Base-by-base conservation (phyloP, 306 rosid genomes). In the Sesbania bispinosa region DNA sequence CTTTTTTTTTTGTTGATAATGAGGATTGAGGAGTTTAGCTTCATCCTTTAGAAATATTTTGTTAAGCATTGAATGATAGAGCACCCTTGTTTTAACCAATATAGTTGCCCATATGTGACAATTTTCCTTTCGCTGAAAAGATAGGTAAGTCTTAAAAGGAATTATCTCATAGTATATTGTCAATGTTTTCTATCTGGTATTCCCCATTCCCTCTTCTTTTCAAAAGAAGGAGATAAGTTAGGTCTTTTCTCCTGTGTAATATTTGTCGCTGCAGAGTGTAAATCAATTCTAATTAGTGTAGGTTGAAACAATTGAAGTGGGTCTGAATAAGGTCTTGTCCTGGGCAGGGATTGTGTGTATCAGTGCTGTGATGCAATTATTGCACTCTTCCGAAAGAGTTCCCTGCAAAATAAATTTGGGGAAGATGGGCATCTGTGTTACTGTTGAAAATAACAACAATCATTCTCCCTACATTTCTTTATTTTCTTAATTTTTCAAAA, bases 381-480 rank as follows among this genome's bases (percentile, higher is more conserved):
- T 84, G 89, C 87, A 61, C 75, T 79, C 73, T 52, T 48, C 84
- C 76, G 84, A 84, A 82, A 82, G 88, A 63, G 50, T 85, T 85
- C 78, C 75, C 80, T 82, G 92, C 83, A 55, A 82, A 6, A 85
- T 73, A 7, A 10, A 85, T 26, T 42, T 59, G 81, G 92, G 76
- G 81, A 82, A 75, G 84, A 51, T 82, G 92, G 87, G 86, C 84
- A 87, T 83, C 78, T 87, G 89, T 62, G 33, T 76, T 84, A 82
- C 39, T 46, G n/a, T 80, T 82, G 81, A 73, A 72, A 80, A 42
- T 42, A 4, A 68, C 83, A 82, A 82, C 84, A 85, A 85, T 87
- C 92, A 85, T 85, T 83, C 59, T 32, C 84, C 71, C 84, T 39
- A 80, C 67, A 85, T 69, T 14, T 21, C 29, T 23, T 69, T 23